These are phyloP conservation scores for Zymoseptoria ardabiliae DNA, from an alignment of 2,329 filamentous ascomycete genomes.

Conservation along the genomic window DNA sequence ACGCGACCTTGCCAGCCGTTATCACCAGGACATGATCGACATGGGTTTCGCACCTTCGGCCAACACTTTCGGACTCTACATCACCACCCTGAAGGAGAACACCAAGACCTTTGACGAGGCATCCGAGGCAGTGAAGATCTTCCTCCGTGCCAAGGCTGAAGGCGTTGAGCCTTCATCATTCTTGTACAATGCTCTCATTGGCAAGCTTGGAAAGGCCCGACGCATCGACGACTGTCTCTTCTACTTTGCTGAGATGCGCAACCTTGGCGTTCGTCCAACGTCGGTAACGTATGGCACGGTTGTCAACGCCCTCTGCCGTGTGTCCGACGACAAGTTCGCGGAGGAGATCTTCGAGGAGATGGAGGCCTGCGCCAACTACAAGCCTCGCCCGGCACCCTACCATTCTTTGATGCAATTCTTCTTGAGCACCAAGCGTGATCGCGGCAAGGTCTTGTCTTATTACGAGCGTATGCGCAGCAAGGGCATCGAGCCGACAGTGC, in stretches of 20 bases:
- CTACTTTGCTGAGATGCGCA: slow-evolving; percentile 97
- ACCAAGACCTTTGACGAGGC: slow-evolving; percentile 98
- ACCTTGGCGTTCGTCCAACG: slow-evolving; percentile 84
- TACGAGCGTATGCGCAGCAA: slow-evolving; percentile 88
- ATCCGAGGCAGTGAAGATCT: slow-evolving; percentile 93
- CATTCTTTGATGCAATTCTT: slow-evolving; percentile 99
- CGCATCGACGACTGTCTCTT: slow-evolving; percentile 97
- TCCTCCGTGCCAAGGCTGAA: slow-evolving; percentile 85
- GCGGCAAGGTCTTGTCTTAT: slow-evolving; percentile 85
- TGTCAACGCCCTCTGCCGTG: slow-evolving; percentile 93
- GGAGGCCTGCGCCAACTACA: slow-evolving; percentile 98
- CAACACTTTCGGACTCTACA: slow-evolving; percentile 97
- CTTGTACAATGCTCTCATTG: slow-evolving; percentile 95
- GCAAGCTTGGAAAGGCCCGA: slow-evolving; percentile 94
- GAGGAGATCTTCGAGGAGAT: slow-evolving; percentile 98
- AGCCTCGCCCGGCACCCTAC: slow-evolving; percentile 91
- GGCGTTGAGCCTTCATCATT: slow-evolving; percentile 95
- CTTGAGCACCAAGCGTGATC: slow-evolving; percentile 93
- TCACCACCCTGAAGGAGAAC: slow-evolving; percentile 96
- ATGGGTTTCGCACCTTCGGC: slow-evolving; percentile 89
- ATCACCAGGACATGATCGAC: slow-evolving; percentile 82
- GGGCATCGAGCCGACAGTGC: slow-evolving; percentile 82
- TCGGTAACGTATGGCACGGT: slow-evolving; percentile 98
- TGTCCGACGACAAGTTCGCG: slow-evolving; percentile 94
- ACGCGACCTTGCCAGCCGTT: slow-evolving; percentile 72